Conservation (phyloP, 805 yeast genomes). For the Teunomyces kruisii region DNA sequence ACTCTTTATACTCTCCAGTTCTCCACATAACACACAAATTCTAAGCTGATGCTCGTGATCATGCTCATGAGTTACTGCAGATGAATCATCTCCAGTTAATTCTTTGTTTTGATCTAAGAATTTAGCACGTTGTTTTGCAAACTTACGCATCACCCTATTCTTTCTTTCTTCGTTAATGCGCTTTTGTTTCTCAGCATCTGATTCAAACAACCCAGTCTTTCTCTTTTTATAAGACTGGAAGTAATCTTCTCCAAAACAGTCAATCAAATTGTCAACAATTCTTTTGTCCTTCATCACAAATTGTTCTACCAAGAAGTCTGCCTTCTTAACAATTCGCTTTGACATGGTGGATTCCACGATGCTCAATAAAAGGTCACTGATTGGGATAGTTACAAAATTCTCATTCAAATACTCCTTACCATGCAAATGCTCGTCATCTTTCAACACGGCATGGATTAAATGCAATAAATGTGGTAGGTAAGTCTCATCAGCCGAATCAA, state of each 20-base stretch:
- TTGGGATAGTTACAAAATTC: slow-evolving; percentile 53
- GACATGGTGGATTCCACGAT: slow-evolving; percentile 53
- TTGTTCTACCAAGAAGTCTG: slow-evolving; percentile 53
- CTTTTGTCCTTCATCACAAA: slow-evolving; percentile 50
- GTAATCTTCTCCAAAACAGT: slow-evolving; percentile 57
- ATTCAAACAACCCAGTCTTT: slow-evolving; percentile 43
- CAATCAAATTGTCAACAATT: slow-evolving; percentile 51
- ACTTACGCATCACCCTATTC: slow-evolving; percentile 58
- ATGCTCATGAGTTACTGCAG: slow-evolving; percentile 7
- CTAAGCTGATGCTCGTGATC: slow-evolving; percentile 2
- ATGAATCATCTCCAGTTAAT: slow-evolving; percentile 10
- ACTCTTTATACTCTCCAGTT: slow-evolving; percentile 28
- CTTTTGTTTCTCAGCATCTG: slow-evolving; percentile 54
- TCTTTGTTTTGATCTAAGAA: slow-evolving; percentile 43
- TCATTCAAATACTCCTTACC: slow-evolving; percentile 43
- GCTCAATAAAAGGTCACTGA: slow-evolving; percentile 54
- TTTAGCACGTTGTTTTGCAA: slow-evolving; percentile 52
- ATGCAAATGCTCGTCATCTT: slow-evolving; percentile 45
- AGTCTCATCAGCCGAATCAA: slow-evolving; percentile 51
- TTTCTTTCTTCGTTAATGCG: slow-evolving; percentile 63
- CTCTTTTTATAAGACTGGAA: slow-evolving; percentile 50
- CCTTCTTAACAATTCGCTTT: slow-evolving; percentile 49
- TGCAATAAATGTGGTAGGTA: slow-evolving; percentile 64
- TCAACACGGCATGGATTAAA: slow-evolving; percentile 62
- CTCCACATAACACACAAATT: slow-evolving; percentile 27